Percentiles rank a stretch among this genome's conserved stretches.
phyloP scores from a whole-genome alignment of 805 yeast species.

The Barnettozyma botsteinii region DNA sequence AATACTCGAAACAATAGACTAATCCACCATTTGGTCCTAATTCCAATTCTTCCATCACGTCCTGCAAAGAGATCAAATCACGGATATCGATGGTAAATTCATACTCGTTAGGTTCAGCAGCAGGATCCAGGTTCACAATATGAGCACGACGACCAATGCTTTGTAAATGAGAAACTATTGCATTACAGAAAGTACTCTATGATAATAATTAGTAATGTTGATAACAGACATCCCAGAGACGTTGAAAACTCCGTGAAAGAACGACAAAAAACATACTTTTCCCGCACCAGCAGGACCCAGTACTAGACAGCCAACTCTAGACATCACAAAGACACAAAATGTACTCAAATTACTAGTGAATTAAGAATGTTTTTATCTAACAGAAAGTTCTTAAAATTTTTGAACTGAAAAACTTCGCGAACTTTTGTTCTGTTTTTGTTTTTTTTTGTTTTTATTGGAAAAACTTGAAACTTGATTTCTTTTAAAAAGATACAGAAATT shows the following conservation, averaged over 20 bases:
- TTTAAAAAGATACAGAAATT: too few relatives aligned
- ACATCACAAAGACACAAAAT: slow-evolving; percentile 58
- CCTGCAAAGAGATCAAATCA: slow-evolving; percentile 84
- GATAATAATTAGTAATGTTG: slow-evolving; percentile 1
- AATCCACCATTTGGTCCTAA: slow-evolving; percentile 95
- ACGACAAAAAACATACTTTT: slow-evolving; percentile 34
- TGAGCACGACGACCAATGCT: slow-evolving; percentile 89
- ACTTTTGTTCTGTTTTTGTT: too few relatives aligned
- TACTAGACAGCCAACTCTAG: slow-evolving; percentile 89
- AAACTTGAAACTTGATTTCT: too few relatives aligned
- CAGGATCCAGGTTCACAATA: slow-evolving; percentile 92
- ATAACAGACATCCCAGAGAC: too few relatives aligned
- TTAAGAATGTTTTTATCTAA: too few relatives aligned
- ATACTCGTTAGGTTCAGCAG: slow-evolving; percentile 88
- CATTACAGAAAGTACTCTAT: slow-evolving; percentile 78
- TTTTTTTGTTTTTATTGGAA: too few relatives aligned
- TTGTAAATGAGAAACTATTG: slow-evolving; percentile 83
- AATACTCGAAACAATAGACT: slow-evolving; percentile 87
- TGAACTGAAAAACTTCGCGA: too few relatives aligned
- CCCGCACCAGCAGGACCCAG: slow-evolving; percentile 99
- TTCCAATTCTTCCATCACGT: slow-evolving; percentile 91
- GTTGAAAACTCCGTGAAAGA: too few relatives aligned
- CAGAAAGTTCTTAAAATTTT: too few relatives aligned
- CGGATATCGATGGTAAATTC: slow-evolving; percentile 91
- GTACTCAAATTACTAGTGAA: not conserved